Base-by-base conservation (phyloP, 2,329 filamentous ascomycete genomes). In the Talaromyces albobiverticillius region DNA sequence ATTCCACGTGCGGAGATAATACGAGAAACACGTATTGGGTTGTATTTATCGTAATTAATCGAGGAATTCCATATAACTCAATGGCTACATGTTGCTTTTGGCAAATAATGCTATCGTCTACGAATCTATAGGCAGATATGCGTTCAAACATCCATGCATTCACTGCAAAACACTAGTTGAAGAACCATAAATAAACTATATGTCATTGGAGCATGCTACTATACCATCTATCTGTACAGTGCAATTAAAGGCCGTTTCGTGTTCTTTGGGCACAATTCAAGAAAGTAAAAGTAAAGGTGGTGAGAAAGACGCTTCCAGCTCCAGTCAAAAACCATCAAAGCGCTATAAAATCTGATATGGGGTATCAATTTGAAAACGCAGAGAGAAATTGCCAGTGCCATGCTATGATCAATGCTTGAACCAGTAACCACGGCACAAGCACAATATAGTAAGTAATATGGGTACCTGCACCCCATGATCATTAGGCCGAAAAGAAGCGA, bases 341-440 rank as follows among this genome's bases (percentile, higher is more conserved):
- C 51, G 51, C 51, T 53, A 52, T 53, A 45, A 29, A 56, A 53
- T 48, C 40, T 46, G 54, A 48, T 53, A 53, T 56, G 54, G n/a
- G 54, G 54, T 53, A 55, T 55, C 53, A 41, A 48, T 55, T 52
- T 45, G 42, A 46, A 46, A 53, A 40, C 46, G 52, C 46, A 50
- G 45, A 9, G 54, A 38, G 40, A 38, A 34, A 46, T 38, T 57
- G 45, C 31, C 23, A 41, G 34, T 46, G 46, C 45, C 55, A 23
- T 53, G 32, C 40, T 36, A 36, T 46, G 32, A 50, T 57, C 51
- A 50, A 51, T 57, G 18, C 26, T 40, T 36, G 40, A 32, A 34
- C 46, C 10, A 46, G 46, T 40, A 46, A 34, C 29, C 34, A 34
- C 29, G 50, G 41, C 46, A 51, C 46, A 22, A 42, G 34, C 46